Conservation (phyloP, 2,329 filamentous ascomycete species). For the Penicillium sp. region DNA sequence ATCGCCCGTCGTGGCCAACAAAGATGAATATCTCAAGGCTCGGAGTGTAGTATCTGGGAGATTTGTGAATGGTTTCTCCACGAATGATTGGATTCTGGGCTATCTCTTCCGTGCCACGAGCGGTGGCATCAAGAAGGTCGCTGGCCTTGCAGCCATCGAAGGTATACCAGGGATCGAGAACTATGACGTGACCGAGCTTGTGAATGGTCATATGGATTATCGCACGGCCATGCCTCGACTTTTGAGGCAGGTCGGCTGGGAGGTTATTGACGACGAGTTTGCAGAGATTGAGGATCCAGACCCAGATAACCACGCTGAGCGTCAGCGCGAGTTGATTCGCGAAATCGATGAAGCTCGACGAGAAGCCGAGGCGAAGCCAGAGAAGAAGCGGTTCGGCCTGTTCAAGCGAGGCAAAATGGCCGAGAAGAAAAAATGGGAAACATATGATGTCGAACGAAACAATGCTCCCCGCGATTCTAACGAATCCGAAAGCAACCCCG, state of each 20-base stretch:
- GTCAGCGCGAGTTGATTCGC: conserved; percentile 89
- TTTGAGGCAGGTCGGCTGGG: conserved; percentile 83
- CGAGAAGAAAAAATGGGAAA: conserved; percentile 89
- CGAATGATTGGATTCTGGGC: conserved; percentile 93
- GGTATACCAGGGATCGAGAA: conserved; percentile 82
- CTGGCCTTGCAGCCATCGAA: conserved; percentile 76
- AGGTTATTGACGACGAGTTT: conserved; percentile 90
- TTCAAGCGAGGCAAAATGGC: conserved; percentile 74
- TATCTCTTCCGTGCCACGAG: conserved; percentile 94
- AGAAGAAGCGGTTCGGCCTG: conserved; percentile 69
- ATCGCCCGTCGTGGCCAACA: conserved; percentile 85
- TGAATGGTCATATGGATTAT: conserved; percentile 95
- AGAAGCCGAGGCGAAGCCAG: conserved; percentile 76
- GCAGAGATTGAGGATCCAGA: conserved; percentile 96
- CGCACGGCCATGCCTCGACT: conserved; percentile 86
- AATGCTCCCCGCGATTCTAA: conserved; percentile 28
- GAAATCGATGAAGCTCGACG: conserved; percentile 94
- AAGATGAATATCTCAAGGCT: conserved; percentile 80
- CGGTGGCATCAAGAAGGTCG: conserved; percentile 84
- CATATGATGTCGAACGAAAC: conserved; percentile 68
- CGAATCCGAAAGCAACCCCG: conserved; percentile 32
- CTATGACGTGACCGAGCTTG: conserved; percentile 78
- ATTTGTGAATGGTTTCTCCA: conserved; percentile 91
- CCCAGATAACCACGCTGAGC: conserved; percentile 82
- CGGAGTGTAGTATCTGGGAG: conserved; percentile 85